phyloP scores from a whole-genome alignment of 2,329 filamentous ascomycete species.

The Microdochium paspali region DNA sequence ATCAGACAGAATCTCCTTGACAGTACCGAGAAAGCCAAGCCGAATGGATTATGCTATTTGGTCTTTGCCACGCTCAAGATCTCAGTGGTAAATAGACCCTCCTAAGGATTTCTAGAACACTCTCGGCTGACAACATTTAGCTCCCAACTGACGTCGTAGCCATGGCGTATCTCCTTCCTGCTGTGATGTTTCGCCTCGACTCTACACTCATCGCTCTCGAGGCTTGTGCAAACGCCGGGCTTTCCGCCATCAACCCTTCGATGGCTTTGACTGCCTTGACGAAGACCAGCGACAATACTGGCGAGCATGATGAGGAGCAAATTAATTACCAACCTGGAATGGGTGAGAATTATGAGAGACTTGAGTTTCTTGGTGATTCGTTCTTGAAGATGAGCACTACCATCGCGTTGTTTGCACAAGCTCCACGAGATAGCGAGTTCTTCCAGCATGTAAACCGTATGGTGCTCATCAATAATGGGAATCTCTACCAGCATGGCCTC shows the following conservation, averaged over 20 bases:
- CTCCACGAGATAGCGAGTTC: slow-evolving; percentile 72
- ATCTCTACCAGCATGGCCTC: slow-evolving; percentile 70
- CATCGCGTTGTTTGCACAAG: slow-evolving; percentile 70
- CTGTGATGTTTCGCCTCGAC: slow-evolving; percentile 77
- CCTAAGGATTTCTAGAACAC: not conserved
- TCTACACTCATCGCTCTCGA: slow-evolving; percentile 73
- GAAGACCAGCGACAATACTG: slow-evolving; percentile 80
- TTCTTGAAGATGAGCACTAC: slow-evolving; percentile 96
- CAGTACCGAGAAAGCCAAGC: slow-evolving; percentile 44
- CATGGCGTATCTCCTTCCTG: slow-evolving; percentile 69
- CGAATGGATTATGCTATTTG: slow-evolving; percentile 49
- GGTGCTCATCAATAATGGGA: slow-evolving; percentile 84
- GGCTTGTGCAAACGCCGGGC: slow-evolving; percentile 53
- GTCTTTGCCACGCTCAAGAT: slow-evolving; percentile 70
- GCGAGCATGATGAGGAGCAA: slow-evolving; percentile 58
- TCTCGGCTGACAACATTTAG: not conserved
- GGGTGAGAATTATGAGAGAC: slow-evolving; percentile 88
- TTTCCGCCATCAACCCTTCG: slow-evolving; percentile 50
- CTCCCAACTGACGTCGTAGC: slow-evolving; percentile 45
- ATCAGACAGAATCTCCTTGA: slow-evolving; percentile 80
- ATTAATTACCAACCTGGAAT: slow-evolving; percentile 74
- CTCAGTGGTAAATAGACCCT: slow-evolving; percentile 52
- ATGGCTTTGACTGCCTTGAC: slow-evolving; percentile 84
- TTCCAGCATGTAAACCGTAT: slow-evolving; percentile 87
- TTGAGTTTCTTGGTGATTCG: slow-evolving; percentile 88